phyloP scores from a whole-genome alignment of 1,139 yeast genomes.

The Blastobotrys niveus region DNA sequence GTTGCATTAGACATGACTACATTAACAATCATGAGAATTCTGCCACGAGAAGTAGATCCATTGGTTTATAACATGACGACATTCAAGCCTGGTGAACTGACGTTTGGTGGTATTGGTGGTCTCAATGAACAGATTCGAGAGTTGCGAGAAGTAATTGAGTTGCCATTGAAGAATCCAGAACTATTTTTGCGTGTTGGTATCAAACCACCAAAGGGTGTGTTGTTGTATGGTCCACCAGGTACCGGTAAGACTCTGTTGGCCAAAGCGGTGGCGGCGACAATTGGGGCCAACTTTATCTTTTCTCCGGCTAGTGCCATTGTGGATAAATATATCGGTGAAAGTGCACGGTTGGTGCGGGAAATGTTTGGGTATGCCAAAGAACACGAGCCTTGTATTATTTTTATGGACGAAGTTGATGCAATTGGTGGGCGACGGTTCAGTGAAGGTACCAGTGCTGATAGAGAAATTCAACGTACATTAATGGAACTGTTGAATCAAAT shows the following conservation, averaged over 20 bases:
- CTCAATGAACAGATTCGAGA: slow-evolving; percentile 93
- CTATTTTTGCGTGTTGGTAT: slow-evolving; percentile 93
- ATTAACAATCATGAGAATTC: slow-evolving; percentile 90
- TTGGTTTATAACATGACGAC: slow-evolving; percentile 97
- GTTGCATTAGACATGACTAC: slow-evolving; percentile 98
- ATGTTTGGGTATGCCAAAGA: slow-evolving; percentile 98
- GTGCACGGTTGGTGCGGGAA: slow-evolving; percentile 93
- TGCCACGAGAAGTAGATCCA: slow-evolving; percentile 98
- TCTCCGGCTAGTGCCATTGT: slow-evolving; percentile 98
- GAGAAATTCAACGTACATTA: slow-evolving; percentile 97
- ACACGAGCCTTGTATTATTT: slow-evolving; percentile 97
- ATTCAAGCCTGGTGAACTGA: slow-evolving; percentile 92
- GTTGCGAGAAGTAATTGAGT: slow-evolving; percentile 93
- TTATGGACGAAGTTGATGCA: slow-evolving; percentile 99
- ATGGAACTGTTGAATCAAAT: slow-evolving; percentile 97
- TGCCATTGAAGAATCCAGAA: slow-evolving; percentile 96
- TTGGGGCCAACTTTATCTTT: slow-evolving; percentile 95
- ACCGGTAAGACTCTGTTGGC: slow-evolving; percentile 96
- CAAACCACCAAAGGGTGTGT: slow-evolving; percentile 96
- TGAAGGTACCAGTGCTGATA: slow-evolving; percentile 98
- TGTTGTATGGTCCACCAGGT: slow-evolving; percentile 98
- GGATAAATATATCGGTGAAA: slow-evolving; percentile 97
- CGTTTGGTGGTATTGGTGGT: slow-evolving; percentile 96
- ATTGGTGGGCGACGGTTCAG: slow-evolving; percentile 98
- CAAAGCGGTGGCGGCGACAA: slow-evolving; percentile 97